These are phyloP conservation scores for Acacia confusa DNA, from an alignment of 306 rosid genomes.

Conservation along the genomic window DNA sequence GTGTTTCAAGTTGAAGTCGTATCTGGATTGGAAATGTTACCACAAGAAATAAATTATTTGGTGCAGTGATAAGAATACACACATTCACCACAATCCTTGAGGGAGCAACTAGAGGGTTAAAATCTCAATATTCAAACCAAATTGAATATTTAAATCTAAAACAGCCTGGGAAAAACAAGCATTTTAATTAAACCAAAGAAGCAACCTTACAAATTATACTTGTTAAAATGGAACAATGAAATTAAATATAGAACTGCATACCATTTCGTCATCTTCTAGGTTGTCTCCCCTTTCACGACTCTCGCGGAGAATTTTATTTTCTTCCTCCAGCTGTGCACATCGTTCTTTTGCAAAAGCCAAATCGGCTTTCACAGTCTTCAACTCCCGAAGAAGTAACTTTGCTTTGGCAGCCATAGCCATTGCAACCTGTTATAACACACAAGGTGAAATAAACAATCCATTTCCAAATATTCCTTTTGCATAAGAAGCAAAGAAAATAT, in stretches of 20 bases:
- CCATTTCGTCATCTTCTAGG: conserved; percentile 96
- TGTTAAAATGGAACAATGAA: neutral
- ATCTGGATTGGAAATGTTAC: conserved; percentile 53
- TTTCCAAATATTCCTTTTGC: conserved; percentile 16
- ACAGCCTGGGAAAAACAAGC: neutral
- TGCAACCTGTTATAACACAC: conserved; percentile 69
- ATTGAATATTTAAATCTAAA: neutral
- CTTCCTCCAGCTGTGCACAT: conserved; percentile 97
- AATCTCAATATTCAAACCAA: neutral
- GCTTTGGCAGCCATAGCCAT: conserved; percentile 99
- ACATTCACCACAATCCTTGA: neutral
- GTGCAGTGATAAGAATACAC: neutral
- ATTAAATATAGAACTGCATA: conserved; percentile 30
- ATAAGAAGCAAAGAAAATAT: conserved; percentile 7
- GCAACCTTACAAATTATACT: neutral
- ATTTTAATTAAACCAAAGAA: neutral
- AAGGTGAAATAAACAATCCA: conserved; percentile 39
- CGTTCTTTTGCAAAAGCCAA: conserved; percentile 98
- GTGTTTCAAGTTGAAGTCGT: conserved; percentile 92
- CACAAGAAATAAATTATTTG: neutral
- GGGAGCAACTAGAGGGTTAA: neutral
- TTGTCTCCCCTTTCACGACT: conserved; percentile 82
- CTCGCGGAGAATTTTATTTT: conserved; percentile 82
- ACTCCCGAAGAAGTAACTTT: conserved; percentile 93
- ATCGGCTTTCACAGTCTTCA: conserved; percentile 97